These are phyloP conservation scores for Mallotus japonicus DNA, from an alignment of 441 rosid species.

Conservation along the genomic window DNA sequence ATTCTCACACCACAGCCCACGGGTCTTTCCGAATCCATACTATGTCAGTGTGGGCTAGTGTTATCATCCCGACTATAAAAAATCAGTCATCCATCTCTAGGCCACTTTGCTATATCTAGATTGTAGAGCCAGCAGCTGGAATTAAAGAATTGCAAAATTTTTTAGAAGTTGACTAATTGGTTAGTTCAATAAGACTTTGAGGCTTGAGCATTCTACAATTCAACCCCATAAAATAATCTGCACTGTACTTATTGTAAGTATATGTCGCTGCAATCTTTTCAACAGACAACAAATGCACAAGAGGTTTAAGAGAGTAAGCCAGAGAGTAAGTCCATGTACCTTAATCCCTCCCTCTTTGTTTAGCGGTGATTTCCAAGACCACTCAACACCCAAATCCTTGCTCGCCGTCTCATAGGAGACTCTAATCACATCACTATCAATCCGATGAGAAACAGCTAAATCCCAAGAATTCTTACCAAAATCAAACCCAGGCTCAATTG, in stretches of 20 bases:
- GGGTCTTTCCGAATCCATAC: too few species aligned
- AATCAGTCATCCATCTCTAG: not conserved
- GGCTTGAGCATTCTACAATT: not conserved
- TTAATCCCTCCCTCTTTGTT: conserved; percentile 27
- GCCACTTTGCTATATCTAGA: not conserved
- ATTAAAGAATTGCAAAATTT: too few species aligned
- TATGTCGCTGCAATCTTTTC: not conserved
- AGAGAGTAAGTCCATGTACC: conserved; percentile 14
- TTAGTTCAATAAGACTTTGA: too few species aligned
- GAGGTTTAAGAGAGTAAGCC: not conserved
- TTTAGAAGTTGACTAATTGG: too few species aligned
- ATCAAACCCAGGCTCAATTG: conserved; percentile 50
- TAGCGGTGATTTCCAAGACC: conserved; percentile 25
- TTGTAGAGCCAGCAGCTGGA: not conserved
- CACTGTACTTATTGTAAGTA: too few species aligned
- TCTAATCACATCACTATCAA: conserved; percentile 33
- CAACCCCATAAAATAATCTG: not conserved
- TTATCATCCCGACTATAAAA: too few species aligned
- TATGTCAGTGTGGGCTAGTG: too few species aligned
- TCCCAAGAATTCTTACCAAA: conserved; percentile 39
- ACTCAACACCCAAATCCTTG: conserved; percentile 31
- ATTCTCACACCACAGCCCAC: too few species aligned
- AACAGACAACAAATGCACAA: not conserved
- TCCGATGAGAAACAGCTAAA: conserved; percentile 31
- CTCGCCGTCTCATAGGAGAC: conserved; percentile 31